Evolutionary conservation across 352 stramenopile species (phyloP).

Genomic region (Pythium sp.): DNA sequence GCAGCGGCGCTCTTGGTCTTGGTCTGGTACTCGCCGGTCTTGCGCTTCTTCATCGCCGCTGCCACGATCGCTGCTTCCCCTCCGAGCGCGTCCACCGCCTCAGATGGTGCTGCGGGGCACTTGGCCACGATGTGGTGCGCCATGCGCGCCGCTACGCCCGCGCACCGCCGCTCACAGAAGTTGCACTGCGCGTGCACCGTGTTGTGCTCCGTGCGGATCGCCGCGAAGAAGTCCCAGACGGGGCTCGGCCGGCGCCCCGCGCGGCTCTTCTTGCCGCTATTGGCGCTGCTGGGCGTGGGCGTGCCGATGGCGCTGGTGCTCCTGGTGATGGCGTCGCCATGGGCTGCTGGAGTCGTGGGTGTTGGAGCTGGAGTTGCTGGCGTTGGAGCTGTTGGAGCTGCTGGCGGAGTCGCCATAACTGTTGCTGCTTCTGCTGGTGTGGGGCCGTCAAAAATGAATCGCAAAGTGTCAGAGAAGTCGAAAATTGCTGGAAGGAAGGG

Average conservation of each 20-base stretch:
- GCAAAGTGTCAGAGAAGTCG: no score
- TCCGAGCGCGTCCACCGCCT: conserved; percentile 25
- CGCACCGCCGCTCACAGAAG: conserved; percentile 44
- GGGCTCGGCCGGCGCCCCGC: conserved; percentile 35
- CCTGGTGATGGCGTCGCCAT: neutral
- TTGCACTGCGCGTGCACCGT: conserved; percentile 47
- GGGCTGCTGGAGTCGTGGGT: neutral
- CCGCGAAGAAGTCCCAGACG: conserved; percentile 53
- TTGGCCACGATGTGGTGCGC: conserved; percentile 40
- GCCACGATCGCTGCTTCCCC: conserved; percentile 6
- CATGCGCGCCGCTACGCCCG: conserved; percentile 52
- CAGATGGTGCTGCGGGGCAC: conserved; percentile 30
- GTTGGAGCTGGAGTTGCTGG: neutral
- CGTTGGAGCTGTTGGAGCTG: neutral
- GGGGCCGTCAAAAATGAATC: no score
- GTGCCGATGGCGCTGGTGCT: neutral
- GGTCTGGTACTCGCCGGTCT: neutral
- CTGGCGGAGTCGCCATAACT: neutral
- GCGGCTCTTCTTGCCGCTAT: conserved; percentile 4
- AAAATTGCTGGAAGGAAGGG: no score
- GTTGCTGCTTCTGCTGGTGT: no score
- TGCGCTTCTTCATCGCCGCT: conserved; percentile 14
- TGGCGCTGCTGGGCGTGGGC: neutral
- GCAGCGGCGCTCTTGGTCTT: neutral
- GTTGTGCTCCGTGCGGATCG: conserved; percentile 38